Evolutionary conservation across 1,284 basidiomycete species (phyloP).

Genomic region (Fistulinella staudtii): DNA sequence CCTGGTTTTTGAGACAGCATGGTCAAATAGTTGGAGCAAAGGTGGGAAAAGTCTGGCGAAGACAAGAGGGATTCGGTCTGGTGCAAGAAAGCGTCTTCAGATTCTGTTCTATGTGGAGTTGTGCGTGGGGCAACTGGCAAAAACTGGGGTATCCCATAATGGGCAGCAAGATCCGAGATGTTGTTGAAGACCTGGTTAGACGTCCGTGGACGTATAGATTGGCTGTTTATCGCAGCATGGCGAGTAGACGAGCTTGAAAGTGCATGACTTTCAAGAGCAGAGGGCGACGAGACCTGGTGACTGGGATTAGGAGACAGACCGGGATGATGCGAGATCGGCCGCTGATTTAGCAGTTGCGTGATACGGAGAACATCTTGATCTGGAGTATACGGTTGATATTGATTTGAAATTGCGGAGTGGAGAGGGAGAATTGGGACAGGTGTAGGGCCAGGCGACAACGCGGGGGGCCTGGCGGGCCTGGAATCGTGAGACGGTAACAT

Average conservation of each 20-base stretch:
- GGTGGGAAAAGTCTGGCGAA: conserved; percentile 33
- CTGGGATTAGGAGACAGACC: conserved; percentile 26
- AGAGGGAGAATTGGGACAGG: conserved; percentile 26
- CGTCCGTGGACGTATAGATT: conserved; percentile 41
- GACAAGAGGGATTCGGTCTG: conserved; percentile 19
- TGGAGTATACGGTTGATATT: conserved; percentile 25
- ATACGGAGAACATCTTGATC: conserved; percentile 35
- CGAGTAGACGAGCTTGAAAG: conserved; percentile 40
- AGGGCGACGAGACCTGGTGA: conserved; percentile 33
- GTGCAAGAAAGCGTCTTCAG: conserved; percentile 22
- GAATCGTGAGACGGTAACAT: conserved; percentile 39
- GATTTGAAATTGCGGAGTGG: conserved; percentile 40
- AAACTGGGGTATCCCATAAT: conserved; percentile 70
- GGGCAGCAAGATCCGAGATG: conserved; percentile 58
- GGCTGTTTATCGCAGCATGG: conserved; percentile 45
- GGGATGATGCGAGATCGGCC: conserved; percentile 29
- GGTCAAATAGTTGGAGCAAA: conserved; percentile 45
- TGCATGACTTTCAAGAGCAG: conserved; percentile 36
- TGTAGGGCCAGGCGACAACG: conserved; percentile 37
- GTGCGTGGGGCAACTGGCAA: conserved; percentile 62
- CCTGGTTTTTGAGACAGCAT: conserved; percentile 44
- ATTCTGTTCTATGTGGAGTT: conserved; percentile 42
- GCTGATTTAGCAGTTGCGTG: conserved; percentile 32
- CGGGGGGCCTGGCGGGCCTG: conserved; percentile 39
- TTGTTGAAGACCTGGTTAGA: conserved; percentile 44